A percentile compares a stretch with the other conserved stretches of the same genome.
phyloP scores from a whole-genome alignment of 108 stramenopile species.

The Seminavis robusta region DNA sequence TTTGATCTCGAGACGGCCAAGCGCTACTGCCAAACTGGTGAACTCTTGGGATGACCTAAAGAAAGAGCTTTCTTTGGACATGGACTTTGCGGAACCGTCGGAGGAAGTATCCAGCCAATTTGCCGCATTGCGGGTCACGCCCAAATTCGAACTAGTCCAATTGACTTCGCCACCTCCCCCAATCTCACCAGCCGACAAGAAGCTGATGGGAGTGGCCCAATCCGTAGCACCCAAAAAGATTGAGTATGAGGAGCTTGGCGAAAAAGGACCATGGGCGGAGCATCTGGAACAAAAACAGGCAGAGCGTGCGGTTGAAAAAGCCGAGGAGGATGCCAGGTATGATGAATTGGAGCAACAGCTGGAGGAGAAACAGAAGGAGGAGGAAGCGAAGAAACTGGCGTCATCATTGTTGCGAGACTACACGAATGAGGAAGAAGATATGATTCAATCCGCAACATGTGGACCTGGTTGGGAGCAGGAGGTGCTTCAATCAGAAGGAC shows the following conservation, averaged over 20 bases:
- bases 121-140: too few species aligned
- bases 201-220: too few species aligned
- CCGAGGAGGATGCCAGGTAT: constrained; percentile 10
- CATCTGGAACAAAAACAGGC: neutral
- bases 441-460: constrained; percentile 49
- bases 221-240: too few species aligned
- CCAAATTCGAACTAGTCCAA: neutral
- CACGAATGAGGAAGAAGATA: constrained; percentile 51
- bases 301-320: constrained; percentile 8
- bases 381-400: constrained; percentile 55
- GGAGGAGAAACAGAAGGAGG: constrained; percentile 25
- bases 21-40: too few species aligned
- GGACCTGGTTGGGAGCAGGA: constrained; percentile 44
- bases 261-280: neutral
- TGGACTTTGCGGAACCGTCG: too few species aligned
- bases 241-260: too few species aligned
- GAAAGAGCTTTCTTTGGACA: too few species aligned
- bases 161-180: constrained; percentile 5
- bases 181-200: too few species aligned
- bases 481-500: constrained; percentile 51
- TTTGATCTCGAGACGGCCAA: too few species aligned
- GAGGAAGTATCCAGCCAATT: too few species aligned
- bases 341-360: constrained; percentile 28
- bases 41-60: too few species aligned
- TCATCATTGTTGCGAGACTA: constrained; percentile 57